These are phyloP conservation scores for Neurospora sublineolata DNA, from an alignment of 495 filamentous ascomycete species.

Conservation along the genomic window DNA sequence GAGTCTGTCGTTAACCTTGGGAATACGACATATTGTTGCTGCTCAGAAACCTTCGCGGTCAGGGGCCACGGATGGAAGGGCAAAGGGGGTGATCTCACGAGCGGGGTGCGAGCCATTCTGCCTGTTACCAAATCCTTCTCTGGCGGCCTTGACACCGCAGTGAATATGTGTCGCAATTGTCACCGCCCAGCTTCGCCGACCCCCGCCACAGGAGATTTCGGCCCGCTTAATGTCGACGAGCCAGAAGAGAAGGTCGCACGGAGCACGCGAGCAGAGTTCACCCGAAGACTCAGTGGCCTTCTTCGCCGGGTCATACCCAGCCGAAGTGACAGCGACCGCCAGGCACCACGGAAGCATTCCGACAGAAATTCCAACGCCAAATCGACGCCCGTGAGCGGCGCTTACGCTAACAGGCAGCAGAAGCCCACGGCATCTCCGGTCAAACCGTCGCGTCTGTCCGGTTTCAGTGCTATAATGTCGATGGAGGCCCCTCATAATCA, in stretches of 20 bases:
- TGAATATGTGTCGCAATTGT: slow-evolving; percentile 13
- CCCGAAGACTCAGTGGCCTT: slow-evolving; percentile 9
- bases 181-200: slow-evolving; percentile 11
- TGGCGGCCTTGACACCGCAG: slow-evolving; percentile 2
- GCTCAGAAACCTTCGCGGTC: slow-evolving; percentile 10
- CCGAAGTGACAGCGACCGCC: slow-evolving; percentile 1
- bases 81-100: slow-evolving; percentile 7
- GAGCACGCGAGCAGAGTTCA: background rate
- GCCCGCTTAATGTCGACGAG: background rate
- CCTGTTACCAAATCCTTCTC: background rate
- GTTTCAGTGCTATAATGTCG: slow-evolving; percentile 1
- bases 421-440: background rate
- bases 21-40: slow-evolving; percentile 17
- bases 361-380: background rate
- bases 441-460: background rate
- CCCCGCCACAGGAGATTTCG: background rate
- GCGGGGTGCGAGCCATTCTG: slow-evolving; percentile 11
- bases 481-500: background rate
- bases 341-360: background rate
- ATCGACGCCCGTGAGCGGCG: slow-evolving; percentile 1
- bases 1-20: slow-evolving; percentile 14
- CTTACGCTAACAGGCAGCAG: slow-evolving; percentile 3
- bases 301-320: slow-evolving; percentile 10
- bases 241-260: background rate
- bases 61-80: slow-evolving; percentile 2